Evolutionary conservation across 805 yeast genomes (phyloP).

Genomic region (Debaryomyces hansenii): DNA sequence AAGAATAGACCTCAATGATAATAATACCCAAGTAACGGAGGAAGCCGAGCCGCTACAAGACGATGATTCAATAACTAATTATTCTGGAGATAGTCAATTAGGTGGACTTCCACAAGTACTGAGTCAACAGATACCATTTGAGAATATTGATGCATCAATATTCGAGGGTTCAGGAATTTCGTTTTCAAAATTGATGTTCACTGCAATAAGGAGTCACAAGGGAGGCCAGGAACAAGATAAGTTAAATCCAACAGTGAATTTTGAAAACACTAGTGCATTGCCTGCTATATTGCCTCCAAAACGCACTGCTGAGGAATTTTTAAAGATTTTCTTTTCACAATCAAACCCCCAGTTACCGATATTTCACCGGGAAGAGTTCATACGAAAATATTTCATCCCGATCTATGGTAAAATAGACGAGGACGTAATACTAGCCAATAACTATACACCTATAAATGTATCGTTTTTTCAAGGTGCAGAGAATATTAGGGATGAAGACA

Average conservation of each 20-base stretch:
- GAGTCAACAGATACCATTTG: neutral
- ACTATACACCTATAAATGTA: constrained; percentile 48
- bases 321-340: constrained; percentile 70
- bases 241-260: constrained; percentile 28
- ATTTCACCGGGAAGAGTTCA: constrained; percentile 76
- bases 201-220: constrained; percentile 64
- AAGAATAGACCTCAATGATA: constrained; percentile 27
- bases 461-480: constrained; percentile 14
- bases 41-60: too few relatives aligned
- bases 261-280: constrained; percentile 21
- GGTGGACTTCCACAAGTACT: too few relatives aligned
- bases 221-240: constrained; percentile 15
- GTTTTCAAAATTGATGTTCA: constrained; percentile 73
- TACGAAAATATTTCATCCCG: constrained; percentile 68
- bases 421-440: constrained; percentile 57
- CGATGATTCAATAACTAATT: neutral
- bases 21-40: neutral
- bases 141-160: neutral
- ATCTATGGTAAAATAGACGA: constrained; percentile 69
- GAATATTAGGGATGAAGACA: constrained; percentile 28
- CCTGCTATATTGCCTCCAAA: constrained; percentile 68
- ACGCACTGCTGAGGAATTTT: constrained; percentile 61
- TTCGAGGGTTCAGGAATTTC: constrained; percentile 38
- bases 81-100: neutral
- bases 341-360: constrained; percentile 84